Base-by-base conservation (phyloP, 2,329 filamentous ascomycete species). In the Talaromyces sp. region DNA sequence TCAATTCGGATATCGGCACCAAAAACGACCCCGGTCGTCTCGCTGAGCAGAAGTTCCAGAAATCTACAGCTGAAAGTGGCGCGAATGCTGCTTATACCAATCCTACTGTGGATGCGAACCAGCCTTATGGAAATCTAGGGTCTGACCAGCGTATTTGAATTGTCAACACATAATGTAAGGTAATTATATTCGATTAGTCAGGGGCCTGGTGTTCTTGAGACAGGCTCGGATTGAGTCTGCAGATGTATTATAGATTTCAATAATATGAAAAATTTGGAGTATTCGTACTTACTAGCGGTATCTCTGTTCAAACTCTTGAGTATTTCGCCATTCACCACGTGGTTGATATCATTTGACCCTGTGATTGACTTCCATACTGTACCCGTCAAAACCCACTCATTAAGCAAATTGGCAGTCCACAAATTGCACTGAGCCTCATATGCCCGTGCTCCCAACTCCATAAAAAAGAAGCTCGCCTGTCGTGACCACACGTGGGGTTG, bases 1-100 rank as follows among this genome's bases (percentile, higher is more conserved):
- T 82, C 72, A 81, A 72, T 27, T 74, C 76, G 14, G 82, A 85
- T 27, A 83, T 88, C 66, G 86, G 86, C 2, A 78, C 78, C 2
- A 74, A 82, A 67, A 79, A 85, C 47, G 86, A 88, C 69, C 85
- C 87, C 3, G 82, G 81, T 2, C 76, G 85, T 35, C 70, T 75
- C 19, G 85, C 84, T 7, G 73, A 78, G 69, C 71, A 70, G 35
- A 69, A 71, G 41, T 78, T 79, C 68, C 71, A 77, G 69, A 73
- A 69, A 13, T 67, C 57, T 16, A 73, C 69, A 45, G 70, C 72
- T 1, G 71, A 75, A 65, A 74, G 72, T 58, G 74, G 70, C 16
- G 66, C 68, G 10, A 70, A 72, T 59, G 72, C 71, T 33, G 72
- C 67, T 5, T 68, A 69, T 43, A 69, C 70, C 3, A 65, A 65